phyloP scores from a whole-genome alignment of 768 basidiomycete species.

The Mycena latifolia region DNA sequence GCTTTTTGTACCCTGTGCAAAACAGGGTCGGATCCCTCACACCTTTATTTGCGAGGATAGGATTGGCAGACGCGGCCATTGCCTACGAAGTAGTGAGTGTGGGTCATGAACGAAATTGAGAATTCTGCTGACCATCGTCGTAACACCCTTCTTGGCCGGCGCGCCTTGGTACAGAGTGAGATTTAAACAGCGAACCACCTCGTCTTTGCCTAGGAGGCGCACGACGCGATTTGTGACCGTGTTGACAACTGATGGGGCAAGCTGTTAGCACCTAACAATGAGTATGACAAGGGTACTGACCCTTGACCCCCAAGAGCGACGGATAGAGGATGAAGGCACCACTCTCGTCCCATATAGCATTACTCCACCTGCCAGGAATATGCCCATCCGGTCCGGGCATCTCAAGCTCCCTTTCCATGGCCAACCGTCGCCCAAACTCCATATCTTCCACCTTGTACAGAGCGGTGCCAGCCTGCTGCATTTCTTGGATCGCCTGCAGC shows the following conservation, averaged over 20 bases:
- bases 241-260: constrained; percentile 80
- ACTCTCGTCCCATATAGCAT: constrained; percentile 98
- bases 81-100: constrained; percentile 60
- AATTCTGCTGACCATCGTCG: constrained; percentile 75
- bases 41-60: constrained; percentile 88
- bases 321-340: constrained; percentile 96
- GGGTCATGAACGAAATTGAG: neutral
- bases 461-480: constrained; percentile 98
- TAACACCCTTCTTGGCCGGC: constrained; percentile 85
- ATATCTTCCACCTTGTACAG: constrained; percentile 96
- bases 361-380: constrained; percentile 83
- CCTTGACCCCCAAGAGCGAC: constrained; percentile 94
- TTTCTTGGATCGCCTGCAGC: constrained; percentile 92
- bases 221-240: constrained; percentile 93
- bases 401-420: constrained; percentile 92
- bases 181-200: constrained; percentile 91
- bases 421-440: constrained; percentile 98
- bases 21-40: constrained; percentile 92
- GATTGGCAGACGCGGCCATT: constrained; percentile 97
- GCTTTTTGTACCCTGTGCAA: constrained; percentile 93
- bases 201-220: constrained; percentile 92
- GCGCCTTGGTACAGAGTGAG: constrained; percentile 93
- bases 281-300: constrained; percentile 52
- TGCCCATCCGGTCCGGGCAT: constrained; percentile 80
- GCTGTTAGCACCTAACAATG: neutral